Evolutionary conservation across 2,329 filamentous ascomycete genomes (phyloP).

Genomic region (Sporothrix humicola): DNA sequence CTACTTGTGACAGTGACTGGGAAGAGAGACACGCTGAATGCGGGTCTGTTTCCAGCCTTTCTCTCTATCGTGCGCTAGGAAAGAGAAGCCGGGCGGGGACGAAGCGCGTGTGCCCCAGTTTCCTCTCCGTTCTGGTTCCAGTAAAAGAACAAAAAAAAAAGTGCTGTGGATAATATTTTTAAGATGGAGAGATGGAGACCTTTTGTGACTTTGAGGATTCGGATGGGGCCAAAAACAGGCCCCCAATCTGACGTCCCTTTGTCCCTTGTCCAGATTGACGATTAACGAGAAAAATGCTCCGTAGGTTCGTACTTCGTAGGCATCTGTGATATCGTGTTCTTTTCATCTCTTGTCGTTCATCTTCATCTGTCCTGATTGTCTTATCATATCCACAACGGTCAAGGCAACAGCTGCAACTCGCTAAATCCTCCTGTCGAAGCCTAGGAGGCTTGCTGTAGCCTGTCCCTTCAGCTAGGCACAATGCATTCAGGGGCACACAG

Average conservation of each 20-base stretch:
- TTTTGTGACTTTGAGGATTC: too few species aligned
- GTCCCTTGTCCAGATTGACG: neutral
- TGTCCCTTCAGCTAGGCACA: neutral
- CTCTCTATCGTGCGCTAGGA: constrained; percentile 13
- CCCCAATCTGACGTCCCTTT: neutral
- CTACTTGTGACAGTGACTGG: neutral
- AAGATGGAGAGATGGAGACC: neutral
- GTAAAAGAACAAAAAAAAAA: neutral
- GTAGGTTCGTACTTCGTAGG: neutral
- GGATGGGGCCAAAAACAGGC: neutral
- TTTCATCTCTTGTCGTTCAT: neutral
- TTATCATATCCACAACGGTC: constrained; percentile 12
- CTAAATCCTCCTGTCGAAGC: neutral
- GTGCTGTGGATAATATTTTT: constrained; percentile 8
- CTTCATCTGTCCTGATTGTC: neutral
- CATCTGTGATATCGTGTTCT: neutral
- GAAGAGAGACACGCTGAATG: neutral
- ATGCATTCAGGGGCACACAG: neutral
- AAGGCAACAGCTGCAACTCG: constrained; percentile 8
- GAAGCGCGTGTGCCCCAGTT: constrained; percentile 8
- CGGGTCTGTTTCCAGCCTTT: neutral
- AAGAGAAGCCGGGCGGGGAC: constrained; percentile 25
- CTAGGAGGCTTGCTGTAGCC: neutral
- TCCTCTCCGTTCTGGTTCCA: neutral
- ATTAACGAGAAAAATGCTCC: neutral